These are phyloP conservation scores for Evansstolkia leycettana DNA, from an alignment of 495 filamentous ascomycete genomes.

Conservation along the genomic window DNA sequence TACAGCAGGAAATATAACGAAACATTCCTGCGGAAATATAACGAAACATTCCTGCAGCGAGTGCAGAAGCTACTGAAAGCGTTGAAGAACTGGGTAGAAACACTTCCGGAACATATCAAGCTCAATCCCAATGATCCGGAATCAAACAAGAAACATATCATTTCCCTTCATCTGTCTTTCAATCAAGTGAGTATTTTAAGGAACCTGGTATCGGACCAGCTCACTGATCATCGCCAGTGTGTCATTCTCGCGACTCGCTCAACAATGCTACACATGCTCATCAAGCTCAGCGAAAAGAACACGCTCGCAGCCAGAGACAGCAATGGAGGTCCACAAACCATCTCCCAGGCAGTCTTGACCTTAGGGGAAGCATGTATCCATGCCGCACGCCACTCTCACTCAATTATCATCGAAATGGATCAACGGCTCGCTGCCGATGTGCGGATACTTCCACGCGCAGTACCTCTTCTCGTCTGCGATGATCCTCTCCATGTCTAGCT, in stretches of 20 bases:
- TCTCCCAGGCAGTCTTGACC: constrained; percentile 28
- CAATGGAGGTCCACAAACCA: constrained; percentile 6
- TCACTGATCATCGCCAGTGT: too few species aligned
- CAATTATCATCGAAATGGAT: constrained; percentile 34
- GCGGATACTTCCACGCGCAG: constrained; percentile 34
- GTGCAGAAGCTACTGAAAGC: constrained; percentile 32
- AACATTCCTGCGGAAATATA: constrained; percentile 27
- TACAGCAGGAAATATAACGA: too few species aligned
- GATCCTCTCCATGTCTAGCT: constrained; percentile 30
- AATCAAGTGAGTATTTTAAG: constrained; percentile 25
- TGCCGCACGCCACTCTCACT: constrained; percentile 29
- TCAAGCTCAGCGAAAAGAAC: constrained; percentile 18
- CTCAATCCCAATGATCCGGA: constrained; percentile 28
- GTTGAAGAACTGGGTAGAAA: constrained; percentile 33
- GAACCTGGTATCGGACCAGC: too few species aligned
- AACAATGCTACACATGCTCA: constrained; percentile 29
- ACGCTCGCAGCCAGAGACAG: neutral
- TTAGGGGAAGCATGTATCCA: constrained; percentile 34
- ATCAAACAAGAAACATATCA: constrained; percentile 24
- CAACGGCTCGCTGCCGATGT: constrained; percentile 30
- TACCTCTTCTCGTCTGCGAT: constrained; percentile 33
- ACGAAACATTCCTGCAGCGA: constrained; percentile 30
- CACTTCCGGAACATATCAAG: constrained; percentile 26
- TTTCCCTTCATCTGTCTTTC: constrained; percentile 30
- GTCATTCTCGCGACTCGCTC: constrained; percentile 31